Base-by-base conservation (phyloP, 306 rosid species). In the Prunus mira region DNA sequence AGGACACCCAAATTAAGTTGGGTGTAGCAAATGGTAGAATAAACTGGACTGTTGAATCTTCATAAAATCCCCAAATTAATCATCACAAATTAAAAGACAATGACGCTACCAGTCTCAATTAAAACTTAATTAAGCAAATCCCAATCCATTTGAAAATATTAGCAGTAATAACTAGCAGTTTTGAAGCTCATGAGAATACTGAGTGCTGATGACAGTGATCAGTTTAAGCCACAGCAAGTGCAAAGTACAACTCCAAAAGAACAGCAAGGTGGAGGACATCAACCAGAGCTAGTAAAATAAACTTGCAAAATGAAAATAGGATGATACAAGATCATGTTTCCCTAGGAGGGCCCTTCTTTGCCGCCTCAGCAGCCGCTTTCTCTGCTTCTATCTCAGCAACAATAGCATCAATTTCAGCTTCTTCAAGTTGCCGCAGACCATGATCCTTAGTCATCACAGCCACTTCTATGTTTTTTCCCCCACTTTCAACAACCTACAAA, bases 361-460 rank as follows among this genome's bases (percentile, higher is more conserved):
- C 96, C 79, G 97, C 98, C 89, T 94, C 98, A 15, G 96, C 96
- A 50, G 96, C 98, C 32, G 96, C 96, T 88, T 92, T 94, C 88
- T 94, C 98, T 2, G 92, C 91, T 84, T 94, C 98, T 15, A 94
- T 94, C 81, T 90, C 97, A 20, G 97, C 95, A 55, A 94, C 98
- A 27, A 94, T 76, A 32, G 93, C 97, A 72, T 95, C 97, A 25
- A 95, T 95, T 84, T 95, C 99, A 60, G 96, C 91, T 86, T 95
- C 99, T 89, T 95, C 99, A 49, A 95, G 89, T 78, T 95, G 99
- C 60, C 84, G 84, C 68, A 95, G 80, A 19, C 98, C 98, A 20
- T 85, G 82, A 80, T 92, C 96, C 87, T 75, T 91, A 2, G 97
- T 95, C 99, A 95, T 91, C 73, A 89, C 98, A 63, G 97, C 99